phyloP scores from a whole-genome alignment of 768 basidiomycete species.

The Trametes cubensis region DNA sequence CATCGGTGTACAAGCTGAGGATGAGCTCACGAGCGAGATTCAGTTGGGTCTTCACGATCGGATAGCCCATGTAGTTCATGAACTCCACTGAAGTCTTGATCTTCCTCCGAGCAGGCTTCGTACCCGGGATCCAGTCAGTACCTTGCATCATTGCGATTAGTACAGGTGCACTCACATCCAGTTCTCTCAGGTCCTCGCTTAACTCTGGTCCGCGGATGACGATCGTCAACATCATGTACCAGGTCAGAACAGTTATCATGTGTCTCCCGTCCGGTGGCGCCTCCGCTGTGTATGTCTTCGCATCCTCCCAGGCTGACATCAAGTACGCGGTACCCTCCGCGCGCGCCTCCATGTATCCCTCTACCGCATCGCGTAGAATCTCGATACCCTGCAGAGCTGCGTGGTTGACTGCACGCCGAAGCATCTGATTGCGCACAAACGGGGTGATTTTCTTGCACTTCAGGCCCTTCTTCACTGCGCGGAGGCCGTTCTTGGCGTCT shows the following conservation, averaged over 20 bases:
- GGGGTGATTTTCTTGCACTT: slow-evolving; percentile 57
- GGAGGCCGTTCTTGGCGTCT: slow-evolving; percentile 51
- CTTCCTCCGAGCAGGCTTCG: slow-evolving; percentile 40
- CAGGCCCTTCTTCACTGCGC: slow-evolving; percentile 65
- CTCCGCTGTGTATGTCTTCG: slow-evolving; percentile 53
- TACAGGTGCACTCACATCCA: slow-evolving; percentile 44
- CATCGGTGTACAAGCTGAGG: slow-evolving; percentile 45
- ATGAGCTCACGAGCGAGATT: slow-evolving; percentile 55
- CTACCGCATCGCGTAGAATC: slow-evolving; percentile 44
- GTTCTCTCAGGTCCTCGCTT: slow-evolving; percentile 50
- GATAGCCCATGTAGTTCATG: slow-evolving; percentile 45
- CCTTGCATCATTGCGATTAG: too few relatives aligned
- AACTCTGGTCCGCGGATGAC: slow-evolving; percentile 55
- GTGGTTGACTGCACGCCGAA: slow-evolving; percentile 58
- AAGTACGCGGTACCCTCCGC: slow-evolving; percentile 58
- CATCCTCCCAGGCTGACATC: slow-evolving; percentile 61
- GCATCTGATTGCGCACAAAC: slow-evolving; percentile 58
- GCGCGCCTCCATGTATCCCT: slow-evolving; percentile 22
- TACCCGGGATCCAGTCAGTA: not conserved
- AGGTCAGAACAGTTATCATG: slow-evolving; percentile 59
- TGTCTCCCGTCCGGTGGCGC: slow-evolving; percentile 66
- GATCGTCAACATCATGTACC: slow-evolving; percentile 58
- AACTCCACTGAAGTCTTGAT: slow-evolving; percentile 58
- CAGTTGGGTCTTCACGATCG: slow-evolving; percentile 52
- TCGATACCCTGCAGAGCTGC: slow-evolving; percentile 3